phyloP scores from a whole-genome alignment of 257 asterid species.

The Fraxinus pennsylvanica region DNA sequence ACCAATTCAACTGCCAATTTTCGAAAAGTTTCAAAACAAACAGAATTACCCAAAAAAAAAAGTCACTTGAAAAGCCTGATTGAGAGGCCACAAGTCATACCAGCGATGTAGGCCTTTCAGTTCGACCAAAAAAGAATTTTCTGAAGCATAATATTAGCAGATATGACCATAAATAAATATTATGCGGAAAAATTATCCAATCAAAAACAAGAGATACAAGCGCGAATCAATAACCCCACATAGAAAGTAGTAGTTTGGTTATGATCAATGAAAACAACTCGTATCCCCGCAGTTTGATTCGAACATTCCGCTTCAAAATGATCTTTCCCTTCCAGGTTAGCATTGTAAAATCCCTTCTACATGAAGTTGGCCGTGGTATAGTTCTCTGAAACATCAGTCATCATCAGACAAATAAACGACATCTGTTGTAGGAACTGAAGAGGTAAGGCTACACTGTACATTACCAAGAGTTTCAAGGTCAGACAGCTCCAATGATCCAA shows the following conservation, averaged over 20 bases:
- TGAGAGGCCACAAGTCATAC: neutral
- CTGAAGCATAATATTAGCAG: neutral
- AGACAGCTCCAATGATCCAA: slow-evolving; percentile 32
- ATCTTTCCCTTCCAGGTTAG: neutral
- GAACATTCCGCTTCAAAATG: neutral
- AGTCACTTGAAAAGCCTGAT: too few species aligned
- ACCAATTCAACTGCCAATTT: too few species aligned
- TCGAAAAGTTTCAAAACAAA: too few species aligned
- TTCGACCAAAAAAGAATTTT: neutral
- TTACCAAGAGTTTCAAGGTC: slow-evolving; percentile 32
- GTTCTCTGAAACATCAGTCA: slow-evolving; percentile 31
- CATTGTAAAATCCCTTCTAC: neutral
- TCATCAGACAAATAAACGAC: slow-evolving; percentile 76
- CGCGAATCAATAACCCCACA: neutral
- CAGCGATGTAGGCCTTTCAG: neutral
- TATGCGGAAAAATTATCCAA: too few species aligned
- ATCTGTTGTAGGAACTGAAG: slow-evolving; percentile 24
- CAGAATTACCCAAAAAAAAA: too few species aligned
- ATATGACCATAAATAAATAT: too few species aligned
- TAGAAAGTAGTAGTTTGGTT: neutral
- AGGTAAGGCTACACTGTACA: slow-evolving; percentile 29
- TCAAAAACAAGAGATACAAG: neutral
- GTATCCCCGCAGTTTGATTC: neutral
- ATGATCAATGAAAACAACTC: neutral
- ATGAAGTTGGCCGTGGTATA: neutral